Base-by-base conservation (phyloP, 2,329 filamentous ascomycete genomes). In the Pseudogymnoascus sp. region DNA sequence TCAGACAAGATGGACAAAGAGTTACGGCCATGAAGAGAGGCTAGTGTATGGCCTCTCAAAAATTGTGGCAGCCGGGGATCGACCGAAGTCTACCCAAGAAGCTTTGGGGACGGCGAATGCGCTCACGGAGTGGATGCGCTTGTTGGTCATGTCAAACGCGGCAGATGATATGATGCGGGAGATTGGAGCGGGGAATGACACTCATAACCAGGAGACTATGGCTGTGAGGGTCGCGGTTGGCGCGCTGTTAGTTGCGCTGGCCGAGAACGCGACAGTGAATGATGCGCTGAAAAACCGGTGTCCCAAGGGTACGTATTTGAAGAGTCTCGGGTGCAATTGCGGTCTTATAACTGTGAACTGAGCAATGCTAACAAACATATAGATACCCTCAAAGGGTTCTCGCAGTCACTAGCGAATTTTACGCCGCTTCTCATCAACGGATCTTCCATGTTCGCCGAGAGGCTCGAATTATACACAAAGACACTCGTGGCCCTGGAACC, bases 151-250 rank as follows among this genome's bases (percentile, higher is more conserved):
- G 61, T 78, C 82, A 38, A 76, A 82, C 61, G 74, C 80, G 38
- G 72, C 79, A 0, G 78, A 84, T 31, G 75, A 78, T 63, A 77
- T 81, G 34, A 78, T 73, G 56, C 60, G 71, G 40, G 63, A 65
- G 7, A 62, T 84, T 64, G 76, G 77, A 5, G 74, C 78, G 40
- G 68, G 79, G 59, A 77, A 78, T 59, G 75, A 73, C 44, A 76
- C 77, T 0, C 79, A 79, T 60, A 73, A 76, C 0, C 77, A 78
- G 18, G 79, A 86, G 34, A 85, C 88, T 60, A 82, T 86, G 77
- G 84, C 81, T 50, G 79, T 86, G 1, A 81, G 84, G 18, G 83
- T 85, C 53, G 87, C 85, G 0, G 82, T 90, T 65, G 83, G 87
- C 2, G 82, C 87, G 70, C 76, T 90, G 16, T 74, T 89, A 5